These are phyloP conservation scores for Paxillus involutus DNA, from an alignment of 768 basidiomycete genomes.

Conservation along the genomic window DNA sequence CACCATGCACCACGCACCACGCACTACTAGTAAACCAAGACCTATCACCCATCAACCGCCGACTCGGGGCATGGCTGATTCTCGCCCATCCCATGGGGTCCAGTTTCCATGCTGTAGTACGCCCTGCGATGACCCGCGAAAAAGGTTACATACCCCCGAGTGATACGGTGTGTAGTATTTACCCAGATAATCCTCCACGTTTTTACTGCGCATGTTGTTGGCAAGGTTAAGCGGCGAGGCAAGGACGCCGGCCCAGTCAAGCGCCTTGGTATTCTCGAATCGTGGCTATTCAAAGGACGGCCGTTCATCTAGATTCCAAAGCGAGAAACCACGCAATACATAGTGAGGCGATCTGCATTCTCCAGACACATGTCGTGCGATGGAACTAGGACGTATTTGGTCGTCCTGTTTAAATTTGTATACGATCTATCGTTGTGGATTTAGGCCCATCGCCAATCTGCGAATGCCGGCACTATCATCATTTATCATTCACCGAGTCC, in stretches of 20 bases:
- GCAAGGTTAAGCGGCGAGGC: no score
- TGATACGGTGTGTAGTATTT: not conserved
- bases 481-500: not conserved
- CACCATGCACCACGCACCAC: not conserved
- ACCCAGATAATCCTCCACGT: not conserved
- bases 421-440: not conserved
- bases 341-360: not conserved
- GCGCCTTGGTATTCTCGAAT: no score
- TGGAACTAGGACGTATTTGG: not conserved
- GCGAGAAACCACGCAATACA: not conserved
- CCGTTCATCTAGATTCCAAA: not conserved
- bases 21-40: no score
- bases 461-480: not conserved
- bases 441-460: not conserved
- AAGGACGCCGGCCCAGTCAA: no score
- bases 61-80: not conserved
- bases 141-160: not conserved
- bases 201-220: not conserved
- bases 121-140: not conserved
- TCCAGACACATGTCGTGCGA: not conserved
- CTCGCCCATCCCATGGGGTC: not conserved
- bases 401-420: not conserved
- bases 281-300: no score
- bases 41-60: no score
- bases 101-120: not conserved